Conservation (phyloP, 2,329 filamentous ascomycete genomes). For the Colletotrichum cereale region DNA sequence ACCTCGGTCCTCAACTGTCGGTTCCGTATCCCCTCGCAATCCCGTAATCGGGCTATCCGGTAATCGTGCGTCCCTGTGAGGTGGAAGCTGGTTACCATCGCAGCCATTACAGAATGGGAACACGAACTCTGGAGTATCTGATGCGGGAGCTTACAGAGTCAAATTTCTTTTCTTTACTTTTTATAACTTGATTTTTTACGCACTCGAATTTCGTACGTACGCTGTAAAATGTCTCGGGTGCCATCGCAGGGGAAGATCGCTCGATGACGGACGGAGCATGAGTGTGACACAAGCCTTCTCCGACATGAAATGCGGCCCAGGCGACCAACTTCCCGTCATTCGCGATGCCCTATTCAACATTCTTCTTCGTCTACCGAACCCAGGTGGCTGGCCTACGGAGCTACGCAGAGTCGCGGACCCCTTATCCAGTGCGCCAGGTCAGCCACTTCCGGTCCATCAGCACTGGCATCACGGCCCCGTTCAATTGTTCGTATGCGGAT, state of each 20-base stretch:
- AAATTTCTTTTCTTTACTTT: background rate
- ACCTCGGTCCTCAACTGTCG: background rate
- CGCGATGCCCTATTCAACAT: background rate
- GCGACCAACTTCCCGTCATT: background rate
- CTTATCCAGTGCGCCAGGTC: background rate
- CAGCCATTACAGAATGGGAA: background rate
- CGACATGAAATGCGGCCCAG: background rate
- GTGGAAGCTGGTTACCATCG: background rate
- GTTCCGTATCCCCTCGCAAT: background rate
- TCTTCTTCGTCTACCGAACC: background rate
- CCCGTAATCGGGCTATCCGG: background rate
- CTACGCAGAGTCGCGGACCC: background rate
- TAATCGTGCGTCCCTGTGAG: background rate
- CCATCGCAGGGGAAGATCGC: constrained; percentile 1
- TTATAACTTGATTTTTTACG: too few relatives aligned
- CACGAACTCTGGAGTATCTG: background rate
- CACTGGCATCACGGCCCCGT: background rate
- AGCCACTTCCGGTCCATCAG: background rate
- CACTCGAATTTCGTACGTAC: too few relatives aligned
- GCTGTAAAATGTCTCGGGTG: background rate
- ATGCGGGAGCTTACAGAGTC: too few relatives aligned
- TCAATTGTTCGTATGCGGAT: background rate
- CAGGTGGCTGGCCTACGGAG: background rate
- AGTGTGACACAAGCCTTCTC: background rate
- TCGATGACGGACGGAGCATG: background rate